Conservation (phyloP, 139 green algal species). For the Tetraselmis chui region DNA sequence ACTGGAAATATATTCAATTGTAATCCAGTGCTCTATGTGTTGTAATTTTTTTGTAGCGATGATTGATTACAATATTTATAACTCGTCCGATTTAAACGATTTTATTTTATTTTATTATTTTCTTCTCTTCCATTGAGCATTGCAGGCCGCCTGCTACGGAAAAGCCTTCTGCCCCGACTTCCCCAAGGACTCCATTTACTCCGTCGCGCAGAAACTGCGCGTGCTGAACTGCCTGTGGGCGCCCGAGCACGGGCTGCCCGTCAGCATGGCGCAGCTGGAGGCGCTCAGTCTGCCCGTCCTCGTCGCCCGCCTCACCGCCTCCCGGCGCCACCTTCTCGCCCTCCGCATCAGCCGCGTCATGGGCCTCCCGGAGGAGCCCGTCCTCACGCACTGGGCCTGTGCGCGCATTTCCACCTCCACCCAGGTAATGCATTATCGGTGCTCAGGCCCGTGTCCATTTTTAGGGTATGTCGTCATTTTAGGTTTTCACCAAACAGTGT, state of each 20-base stretch:
- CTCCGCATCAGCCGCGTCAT: slow-evolving; percentile 41
- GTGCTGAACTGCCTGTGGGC: slow-evolving; percentile 72
- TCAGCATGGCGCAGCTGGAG: slow-evolving; percentile 70
- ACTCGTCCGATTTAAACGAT: not conserved
- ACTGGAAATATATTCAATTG: too few relatives aligned
- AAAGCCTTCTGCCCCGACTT: slow-evolving; percentile 49
- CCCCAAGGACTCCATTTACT: slow-evolving; percentile 28
- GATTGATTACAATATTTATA: not conserved
- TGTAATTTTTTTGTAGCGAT: too few relatives aligned
- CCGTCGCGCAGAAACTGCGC: slow-evolving; percentile 45
- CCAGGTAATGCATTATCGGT: slow-evolving; percentile 6
- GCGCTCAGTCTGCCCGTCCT: slow-evolving; percentile 51
- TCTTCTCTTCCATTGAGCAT: not conserved
- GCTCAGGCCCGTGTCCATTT: too few relatives aligned
- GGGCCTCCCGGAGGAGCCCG: slow-evolving; percentile 30
- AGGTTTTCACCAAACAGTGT: too few relatives aligned
- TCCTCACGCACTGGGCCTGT: slow-evolving; percentile 76
- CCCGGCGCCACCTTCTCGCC: slow-evolving; percentile 54
- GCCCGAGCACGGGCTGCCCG: slow-evolving; percentile 56
- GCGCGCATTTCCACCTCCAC: slow-evolving; percentile 57
- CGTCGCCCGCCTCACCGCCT: slow-evolving; percentile 33
- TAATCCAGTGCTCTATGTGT: too few relatives aligned
- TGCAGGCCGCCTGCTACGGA: slow-evolving; percentile 62
- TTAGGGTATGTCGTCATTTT: too few relatives aligned
- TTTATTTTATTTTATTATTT: slow-evolving; percentile 7